phyloP scores from a whole-genome alignment of 805 yeast genomes.

The Zygoascus ofunaensis region DNA sequence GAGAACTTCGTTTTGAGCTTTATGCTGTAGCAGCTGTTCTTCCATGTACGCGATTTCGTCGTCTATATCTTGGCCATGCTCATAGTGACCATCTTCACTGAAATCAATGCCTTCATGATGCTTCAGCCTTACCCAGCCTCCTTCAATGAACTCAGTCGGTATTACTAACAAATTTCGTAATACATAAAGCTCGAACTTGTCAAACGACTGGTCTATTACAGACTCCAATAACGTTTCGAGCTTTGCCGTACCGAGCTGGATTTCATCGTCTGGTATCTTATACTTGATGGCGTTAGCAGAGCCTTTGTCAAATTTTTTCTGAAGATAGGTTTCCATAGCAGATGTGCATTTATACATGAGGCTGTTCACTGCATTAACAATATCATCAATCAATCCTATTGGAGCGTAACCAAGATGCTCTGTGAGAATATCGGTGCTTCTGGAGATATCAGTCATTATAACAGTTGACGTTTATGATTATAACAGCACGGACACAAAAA shows the following conservation, averaged over 20 bases:
- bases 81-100: not conserved
- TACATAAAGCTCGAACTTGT: constrained; percentile 74
- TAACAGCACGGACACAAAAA: too few species aligned
- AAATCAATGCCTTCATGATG: constrained; percentile 48
- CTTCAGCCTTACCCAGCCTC: constrained; percentile 56
- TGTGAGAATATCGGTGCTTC: constrained; percentile 41
- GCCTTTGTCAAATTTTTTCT: constrained; percentile 27
- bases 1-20: not conserved
- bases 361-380: constrained; percentile 79
- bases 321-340: constrained; percentile 62
- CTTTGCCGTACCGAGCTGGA: constrained; percentile 70
- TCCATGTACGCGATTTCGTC: constrained; percentile 13
- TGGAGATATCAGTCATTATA: constrained; percentile 2
- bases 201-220: constrained; percentile 73
- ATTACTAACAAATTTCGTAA: constrained; percentile 65
- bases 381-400: constrained; percentile 71
- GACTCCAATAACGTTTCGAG: constrained; percentile 68
- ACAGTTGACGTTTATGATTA: too few species aligned
- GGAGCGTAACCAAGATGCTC: constrained; percentile 87
- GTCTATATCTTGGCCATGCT: constrained; percentile 11
- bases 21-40: constrained; percentile 6
- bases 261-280: constrained; percentile 33
- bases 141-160: constrained; percentile 54
- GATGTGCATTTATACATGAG: constrained; percentile 73
- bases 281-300: constrained; percentile 8